Evolutionary conservation across 176 grass and related monocot genomes (phyloP).

Genomic region (Ensete ventricosum): DNA sequence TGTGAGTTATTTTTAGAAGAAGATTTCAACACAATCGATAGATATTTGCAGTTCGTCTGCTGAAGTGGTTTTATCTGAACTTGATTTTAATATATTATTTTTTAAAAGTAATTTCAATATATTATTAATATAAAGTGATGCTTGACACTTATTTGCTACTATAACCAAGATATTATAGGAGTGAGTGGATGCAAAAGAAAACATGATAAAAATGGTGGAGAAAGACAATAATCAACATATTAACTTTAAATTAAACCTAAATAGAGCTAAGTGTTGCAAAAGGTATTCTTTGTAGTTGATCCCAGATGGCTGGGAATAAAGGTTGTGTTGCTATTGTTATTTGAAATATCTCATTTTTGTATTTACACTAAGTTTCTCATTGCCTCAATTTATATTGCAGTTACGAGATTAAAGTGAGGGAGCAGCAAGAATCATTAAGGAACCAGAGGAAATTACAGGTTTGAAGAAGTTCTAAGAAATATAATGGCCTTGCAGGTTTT

Average conservation of each 20-base stretch:
- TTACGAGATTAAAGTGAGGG: conserved; percentile 86
- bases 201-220: too few species aligned
- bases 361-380: conserved; percentile 16
- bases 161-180: not conserved
- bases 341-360: not conserved
- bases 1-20: conserved; percentile 39
- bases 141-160: not conserved
- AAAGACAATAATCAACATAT: too few species aligned
- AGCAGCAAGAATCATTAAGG: conserved; percentile 85
- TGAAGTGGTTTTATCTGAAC: too few species aligned
- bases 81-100: too few species aligned
- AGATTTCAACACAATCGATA: not conserved
- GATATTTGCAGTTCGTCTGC: too few species aligned
- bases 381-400: conserved; percentile 38
- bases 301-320: not conserved
- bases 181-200: too few species aligned
- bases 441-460: conserved; percentile 91
- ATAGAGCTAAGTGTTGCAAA: too few species aligned
- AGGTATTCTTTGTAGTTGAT: not conserved
- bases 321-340: not conserved
- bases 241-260: too few species aligned
- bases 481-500: not conserved
- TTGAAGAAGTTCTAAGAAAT: conserved; percentile 2
- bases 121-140: not conserved
- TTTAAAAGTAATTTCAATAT: too few species aligned